Evolutionary conservation across 1,139 yeast genomes (phyloP), one percentile per base, ranked within the genome.

Genomic region (Entelexis sorbosivorans): DNA sequence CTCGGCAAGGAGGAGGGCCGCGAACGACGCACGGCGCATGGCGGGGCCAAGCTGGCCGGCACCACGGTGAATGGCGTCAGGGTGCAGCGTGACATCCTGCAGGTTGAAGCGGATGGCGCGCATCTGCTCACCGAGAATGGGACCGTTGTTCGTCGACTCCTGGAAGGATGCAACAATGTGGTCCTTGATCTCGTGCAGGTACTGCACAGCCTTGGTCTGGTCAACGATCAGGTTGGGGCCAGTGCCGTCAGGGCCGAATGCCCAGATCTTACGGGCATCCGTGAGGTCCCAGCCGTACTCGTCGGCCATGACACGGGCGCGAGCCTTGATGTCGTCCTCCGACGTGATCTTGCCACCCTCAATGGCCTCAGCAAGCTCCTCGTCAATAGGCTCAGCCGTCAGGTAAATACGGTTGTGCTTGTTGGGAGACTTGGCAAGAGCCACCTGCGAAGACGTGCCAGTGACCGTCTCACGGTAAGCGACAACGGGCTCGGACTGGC

Each of bases 31-130:
- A 82, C 98, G 91, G 83, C 97, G 88, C 96, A 91, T 89, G 76
- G 98, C 91, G 77, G 97, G 97, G 76, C 91, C 88, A 74, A 91
- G 82, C 81, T 91, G 98, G 78, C 98, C 98, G 78, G 95, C 96
- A 82, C 98, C 98, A 85, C 98, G 88, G 86, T 91, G 98, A 77
- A 91, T 91, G 75, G 98, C 96, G 85, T 91, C 98, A 73, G 98
- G 95, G 77, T 91, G 98, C 75, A 91, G 81, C 66, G 96, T 89
- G 71, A 91, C 98, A 83, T 91, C 98, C 77, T 91, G 81, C 71
- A 91, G 84, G 95, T 91, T 91, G 74, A 87, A 78, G 79, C 98
- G 87, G 69, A 88, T 80, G 68, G 95, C 84, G 82, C 98, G 89
- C 77, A 86, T 76, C 74, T 75, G 78, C 81, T 91, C 98, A 78